Conservation (phyloP, 2,329 filamentous ascomycete genomes). For the Colletotrichum orbiculare region DNA sequence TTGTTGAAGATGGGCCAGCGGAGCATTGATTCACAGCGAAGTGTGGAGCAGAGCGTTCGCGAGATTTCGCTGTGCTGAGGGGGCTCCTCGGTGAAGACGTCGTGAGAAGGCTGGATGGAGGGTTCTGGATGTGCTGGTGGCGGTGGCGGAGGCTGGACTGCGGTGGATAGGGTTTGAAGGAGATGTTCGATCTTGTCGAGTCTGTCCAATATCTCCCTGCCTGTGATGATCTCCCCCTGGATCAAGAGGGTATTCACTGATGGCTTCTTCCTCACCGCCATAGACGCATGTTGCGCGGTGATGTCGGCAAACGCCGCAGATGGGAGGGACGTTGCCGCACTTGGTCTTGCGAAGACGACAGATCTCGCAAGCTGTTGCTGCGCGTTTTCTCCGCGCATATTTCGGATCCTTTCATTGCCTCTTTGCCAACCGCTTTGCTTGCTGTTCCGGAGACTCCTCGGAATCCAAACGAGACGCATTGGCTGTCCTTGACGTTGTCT, state of each 20-base stretch:
- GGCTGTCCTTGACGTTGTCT: too few relatives aligned
- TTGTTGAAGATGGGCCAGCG: conserved; percentile 28
- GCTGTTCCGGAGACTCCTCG: too few relatives aligned
- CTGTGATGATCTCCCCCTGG: neutral
- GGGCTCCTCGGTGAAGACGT: neutral
- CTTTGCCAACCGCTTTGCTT: too few relatives aligned
- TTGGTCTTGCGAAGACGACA: conserved; percentile 31
- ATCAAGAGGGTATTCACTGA: neutral
- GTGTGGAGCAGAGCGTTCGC: neutral
- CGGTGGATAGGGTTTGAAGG: too few relatives aligned
- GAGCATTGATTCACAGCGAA: conserved; percentile 34
- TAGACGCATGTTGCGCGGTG: conserved; percentile 28
- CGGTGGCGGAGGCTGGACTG: too few relatives aligned
- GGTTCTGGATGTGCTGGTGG: too few relatives aligned
- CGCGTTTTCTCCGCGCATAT: conserved; percentile 18
- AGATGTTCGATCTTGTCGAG: neutral
- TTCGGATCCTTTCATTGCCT: too few relatives aligned
- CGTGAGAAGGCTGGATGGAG: neutral
- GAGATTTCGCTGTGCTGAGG: neutral
- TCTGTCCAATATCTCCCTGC: conserved; percentile 1
- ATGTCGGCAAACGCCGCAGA: conserved; percentile 27
- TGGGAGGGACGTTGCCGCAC: conserved; percentile 1
- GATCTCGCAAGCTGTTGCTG: conserved; percentile 27
- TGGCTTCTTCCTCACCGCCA: neutral
- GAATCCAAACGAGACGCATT: too few relatives aligned